Evolutionary conservation across 176 grass and related monocot genomes (phyloP), one percentile per base, ranked within the genome.

Genomic region (Aegilops sharonensis): DNA sequence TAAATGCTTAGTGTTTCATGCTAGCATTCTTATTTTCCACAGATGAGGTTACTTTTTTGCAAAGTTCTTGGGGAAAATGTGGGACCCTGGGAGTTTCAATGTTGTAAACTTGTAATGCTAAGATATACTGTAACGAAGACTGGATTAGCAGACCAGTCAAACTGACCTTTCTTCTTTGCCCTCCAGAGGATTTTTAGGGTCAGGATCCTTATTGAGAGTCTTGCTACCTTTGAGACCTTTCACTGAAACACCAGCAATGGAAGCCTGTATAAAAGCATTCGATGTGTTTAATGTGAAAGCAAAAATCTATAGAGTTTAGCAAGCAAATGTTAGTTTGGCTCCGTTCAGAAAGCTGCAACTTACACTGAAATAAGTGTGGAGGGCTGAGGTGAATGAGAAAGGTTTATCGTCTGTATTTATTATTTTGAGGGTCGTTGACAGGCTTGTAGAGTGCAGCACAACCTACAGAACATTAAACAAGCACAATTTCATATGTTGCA

Each of bases 321-420:
- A 81, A n/a, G 66, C 14, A 31, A 48, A 87, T n/a, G 18, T 32
- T 17, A 52, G 54, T 24, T 32, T 57, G 18, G 39, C 29, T 76
- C 40, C 15, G 14, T 84, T 64, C 70, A 85, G 18, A 24, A 83
- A 78, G 37, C 12, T 88, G 71, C 17, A 71, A 91, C 96, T 95
- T 91, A 98, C 96, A 86, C 39, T 20, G 82, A 98, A 95, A 80
- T 98, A 98, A 52, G 88, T 98, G 85, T 98, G 96, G 70, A 98
- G 90, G 10, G 96, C 96, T 37, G 93, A 90, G 83, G 81, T 98
- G 75, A 98, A 95, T 9, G 86, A 92, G 62, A 98, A 92, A 84
- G 92, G 86, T 48, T 95, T 98, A 14, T 87, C 83, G 23, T 98
- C 93, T 0, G 86, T 95, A 84, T 95, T 98, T 77, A 45, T 98